Evolutionary conservation across 1,139 yeast genomes (phyloP).

Genomic region (Magnusiomyces tetraspermus): DNA sequence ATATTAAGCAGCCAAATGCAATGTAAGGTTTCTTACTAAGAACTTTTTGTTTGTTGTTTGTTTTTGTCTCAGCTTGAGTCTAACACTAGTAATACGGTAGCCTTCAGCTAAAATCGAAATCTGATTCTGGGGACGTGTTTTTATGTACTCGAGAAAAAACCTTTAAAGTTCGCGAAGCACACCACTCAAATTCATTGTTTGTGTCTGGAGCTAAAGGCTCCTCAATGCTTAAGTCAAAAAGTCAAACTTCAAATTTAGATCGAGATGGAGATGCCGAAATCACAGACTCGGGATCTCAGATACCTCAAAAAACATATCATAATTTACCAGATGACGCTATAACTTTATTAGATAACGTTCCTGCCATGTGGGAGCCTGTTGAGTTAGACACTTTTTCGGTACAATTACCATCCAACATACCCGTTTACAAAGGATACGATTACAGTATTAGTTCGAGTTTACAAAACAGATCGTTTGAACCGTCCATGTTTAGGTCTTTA

Average conservation of each 20-base stretch:
- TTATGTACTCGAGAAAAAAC: constrained; percentile 54
- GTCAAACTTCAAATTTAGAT: background rate
- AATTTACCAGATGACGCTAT: constrained; percentile 28
- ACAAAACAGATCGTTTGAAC: background rate
- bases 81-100: constrained; percentile 20
- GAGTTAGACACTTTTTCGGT: constrained; percentile 18
- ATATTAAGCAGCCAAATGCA: constrained; percentile 5
- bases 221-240: background rate
- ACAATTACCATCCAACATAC: constrained; percentile 42
- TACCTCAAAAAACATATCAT: background rate
- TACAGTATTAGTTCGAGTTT: background rate
- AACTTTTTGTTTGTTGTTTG: background rate
- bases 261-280: background rate
- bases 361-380: constrained; percentile 34
- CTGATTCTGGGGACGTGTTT: constrained; percentile 41
- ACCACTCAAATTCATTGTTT: constrained; percentile 76
- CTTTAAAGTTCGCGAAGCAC: constrained; percentile 63
- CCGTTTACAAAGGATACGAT: constrained; percentile 35
- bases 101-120: constrained; percentile 33
- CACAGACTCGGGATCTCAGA: background rate
- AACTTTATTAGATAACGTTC: constrained; percentile 38
- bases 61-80: background rate
- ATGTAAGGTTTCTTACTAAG: background rate
- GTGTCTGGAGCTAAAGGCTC: constrained; percentile 30
- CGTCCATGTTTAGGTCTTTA: constrained; percentile 23